A percentile compares a stretch with the other conserved stretches of the same genome.
These are phyloP conservation scores for Phlyctochytrium planicorne DNA, from an alignment of 192 early-diverging fungal genomes.

Conservation along the genomic window DNA sequence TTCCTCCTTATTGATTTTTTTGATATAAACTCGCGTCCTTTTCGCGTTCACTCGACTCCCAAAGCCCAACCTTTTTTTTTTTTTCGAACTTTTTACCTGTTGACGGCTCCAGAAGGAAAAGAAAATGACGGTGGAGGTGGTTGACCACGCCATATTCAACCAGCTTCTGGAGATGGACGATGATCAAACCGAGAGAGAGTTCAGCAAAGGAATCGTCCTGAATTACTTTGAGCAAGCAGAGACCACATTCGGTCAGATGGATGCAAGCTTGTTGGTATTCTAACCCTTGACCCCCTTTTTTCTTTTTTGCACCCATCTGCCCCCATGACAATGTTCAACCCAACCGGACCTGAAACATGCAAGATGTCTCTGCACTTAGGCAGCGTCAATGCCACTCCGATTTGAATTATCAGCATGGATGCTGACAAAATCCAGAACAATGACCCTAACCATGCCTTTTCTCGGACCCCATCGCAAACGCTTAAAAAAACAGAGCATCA, in stretches of 20 bases:
- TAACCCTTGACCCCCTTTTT: neutral
- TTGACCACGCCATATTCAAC: slow-evolving; percentile 81
- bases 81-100: too few species aligned
- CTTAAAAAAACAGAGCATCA: slow-evolving; percentile 43
- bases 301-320: neutral
- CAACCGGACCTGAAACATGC: neutral
- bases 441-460: too few species aligned
- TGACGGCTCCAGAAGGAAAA: too few species aligned
- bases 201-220: slow-evolving; percentile 72
- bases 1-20: too few species aligned
- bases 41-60: too few species aligned
- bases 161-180: slow-evolving; percentile 93
- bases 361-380: neutral
- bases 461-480: too few species aligned
- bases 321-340: neutral
- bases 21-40: too few species aligned
- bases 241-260: slow-evolving; percentile 74
- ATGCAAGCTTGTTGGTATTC: slow-evolving; percentile 55
- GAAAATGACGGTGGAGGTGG: slow-evolving; percentile 45
- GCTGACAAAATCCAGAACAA: too few species aligned
- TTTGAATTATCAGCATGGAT: too few species aligned
- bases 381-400: too few species aligned
- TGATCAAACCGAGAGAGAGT: slow-evolving; percentile 72
- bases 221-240: slow-evolving; percentile 87
- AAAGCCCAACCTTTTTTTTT: too few species aligned